Evolutionary conservation across 1,284 basidiomycete genomes (phyloP).

Genomic region (Cryptococcus amylolentus): DNA sequence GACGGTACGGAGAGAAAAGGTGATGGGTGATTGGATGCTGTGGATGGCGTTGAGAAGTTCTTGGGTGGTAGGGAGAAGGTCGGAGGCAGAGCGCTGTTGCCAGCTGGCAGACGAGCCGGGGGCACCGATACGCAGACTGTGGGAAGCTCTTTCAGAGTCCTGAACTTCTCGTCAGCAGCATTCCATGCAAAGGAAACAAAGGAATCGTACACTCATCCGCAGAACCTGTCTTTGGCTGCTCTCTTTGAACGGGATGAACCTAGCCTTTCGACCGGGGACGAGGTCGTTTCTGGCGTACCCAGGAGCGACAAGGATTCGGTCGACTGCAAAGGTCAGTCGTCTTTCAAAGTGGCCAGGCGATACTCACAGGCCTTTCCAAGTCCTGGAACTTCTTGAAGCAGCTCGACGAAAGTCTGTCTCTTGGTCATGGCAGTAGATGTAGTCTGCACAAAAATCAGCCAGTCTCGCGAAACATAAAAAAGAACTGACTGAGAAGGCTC

Average conservation of each 20-base stretch:
- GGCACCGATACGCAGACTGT: constrained; percentile 1
- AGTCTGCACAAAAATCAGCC: constrained; percentile 15
- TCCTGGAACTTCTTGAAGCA: constrained; percentile 32
- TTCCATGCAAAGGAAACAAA: neutral
- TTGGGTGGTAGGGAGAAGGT: constrained; percentile 13
- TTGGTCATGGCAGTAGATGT: constrained; percentile 9
- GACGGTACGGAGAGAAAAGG: constrained; percentile 32
- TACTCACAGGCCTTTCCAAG: constrained; percentile 26
- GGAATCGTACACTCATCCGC: constrained; percentile 11
- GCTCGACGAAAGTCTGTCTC: constrained; percentile 33
- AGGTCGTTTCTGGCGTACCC: constrained; percentile 38
- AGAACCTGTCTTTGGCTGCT: constrained; percentile 8
- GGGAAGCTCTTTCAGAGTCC: constrained; percentile 10
- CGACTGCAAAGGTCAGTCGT: constrained; percentile 55
- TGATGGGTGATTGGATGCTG: constrained; percentile 19
- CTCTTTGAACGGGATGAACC: constrained; percentile 23
- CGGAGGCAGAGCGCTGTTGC: constrained; percentile 1
- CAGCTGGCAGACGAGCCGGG: neutral
- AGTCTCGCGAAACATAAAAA: neutral
- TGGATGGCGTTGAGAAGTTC: constrained; percentile 23
- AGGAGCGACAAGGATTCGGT: constrained; percentile 33
- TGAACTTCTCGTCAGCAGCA: neutral
- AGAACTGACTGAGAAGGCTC: constrained; percentile 14
- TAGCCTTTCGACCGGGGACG: constrained; percentile 29
- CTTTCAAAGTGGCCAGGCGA: constrained; percentile 29